These are phyloP conservation scores for Nyctanthes arbortristis DNA, from an alignment of 257 asterid species.

Conservation along the genomic window DNA sequence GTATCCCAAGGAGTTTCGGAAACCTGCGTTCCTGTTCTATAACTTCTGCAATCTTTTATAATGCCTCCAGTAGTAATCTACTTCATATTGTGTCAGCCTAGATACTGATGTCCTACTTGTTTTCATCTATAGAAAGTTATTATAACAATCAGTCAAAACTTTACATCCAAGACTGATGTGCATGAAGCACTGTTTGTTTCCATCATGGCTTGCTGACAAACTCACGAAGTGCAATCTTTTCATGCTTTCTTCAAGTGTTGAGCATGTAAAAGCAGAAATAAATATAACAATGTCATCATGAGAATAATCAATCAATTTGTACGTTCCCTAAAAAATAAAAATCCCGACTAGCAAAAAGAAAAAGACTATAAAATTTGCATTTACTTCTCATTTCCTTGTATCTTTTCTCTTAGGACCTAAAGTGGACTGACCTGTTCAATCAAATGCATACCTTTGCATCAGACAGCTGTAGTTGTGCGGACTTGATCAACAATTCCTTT, in stretches of 20 bases:
- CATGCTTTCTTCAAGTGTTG: not conserved
- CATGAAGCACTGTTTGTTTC: not conserved
- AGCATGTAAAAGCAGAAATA: not conserved
- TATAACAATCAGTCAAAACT: not conserved
- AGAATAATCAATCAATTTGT: too few relatives aligned
- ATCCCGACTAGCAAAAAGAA: too few relatives aligned
- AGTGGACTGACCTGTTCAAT: too few relatives aligned
- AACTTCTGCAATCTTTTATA: not conserved
- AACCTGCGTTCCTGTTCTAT: not conserved
- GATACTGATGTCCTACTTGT: not conserved
- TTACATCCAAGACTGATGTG: not conserved
- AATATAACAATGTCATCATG: not conserved
- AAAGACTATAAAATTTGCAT: too few relatives aligned
- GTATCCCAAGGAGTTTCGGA: not conserved
- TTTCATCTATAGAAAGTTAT: not conserved
- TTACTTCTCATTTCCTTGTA: too few relatives aligned
- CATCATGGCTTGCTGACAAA: not conserved
- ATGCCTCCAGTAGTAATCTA: not conserved
- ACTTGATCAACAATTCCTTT: constrained; percentile 68
- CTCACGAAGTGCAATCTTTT: not conserved
- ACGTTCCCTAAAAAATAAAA: too few relatives aligned
- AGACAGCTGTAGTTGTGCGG: constrained; percentile 77
- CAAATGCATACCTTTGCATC: constrained; percentile 67
- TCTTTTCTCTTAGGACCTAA: too few relatives aligned
- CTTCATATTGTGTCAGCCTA: not conserved